These are phyloP conservation scores for Serendipita indica DNA, from an alignment of 768 basidiomycete species.

Conservation along the genomic window DNA sequence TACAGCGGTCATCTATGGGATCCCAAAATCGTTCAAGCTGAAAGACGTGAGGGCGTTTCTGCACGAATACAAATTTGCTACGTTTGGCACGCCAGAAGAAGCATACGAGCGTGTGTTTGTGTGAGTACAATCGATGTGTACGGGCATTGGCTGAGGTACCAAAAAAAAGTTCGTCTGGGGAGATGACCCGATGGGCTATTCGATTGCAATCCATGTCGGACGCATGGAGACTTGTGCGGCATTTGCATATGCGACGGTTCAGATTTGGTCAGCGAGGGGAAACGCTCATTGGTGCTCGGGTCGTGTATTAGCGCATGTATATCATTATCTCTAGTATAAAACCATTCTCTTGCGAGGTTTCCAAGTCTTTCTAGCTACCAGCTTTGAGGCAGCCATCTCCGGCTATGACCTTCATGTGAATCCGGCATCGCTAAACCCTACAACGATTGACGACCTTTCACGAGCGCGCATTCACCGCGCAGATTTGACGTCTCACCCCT, in stretches of 20 bases:
- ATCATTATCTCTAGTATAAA: neutral
- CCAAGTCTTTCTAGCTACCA: neutral
- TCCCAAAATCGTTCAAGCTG: neutral
- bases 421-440: neutral
- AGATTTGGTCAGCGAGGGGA: neutral
- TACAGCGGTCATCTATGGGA: neutral
- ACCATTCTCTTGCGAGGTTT: neutral
- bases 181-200: neutral
- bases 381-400: neutral
- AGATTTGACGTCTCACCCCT: neutral
- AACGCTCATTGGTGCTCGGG: neutral
- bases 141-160: neutral
- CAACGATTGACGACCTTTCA: neutral
- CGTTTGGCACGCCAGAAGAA: neutral
- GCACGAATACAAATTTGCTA: neutral
- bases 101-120: neutral
- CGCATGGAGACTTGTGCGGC: neutral
- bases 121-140: neutral
- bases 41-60: neutral
- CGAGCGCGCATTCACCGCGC: neutral
- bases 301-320: neutral
- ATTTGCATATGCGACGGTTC: slow-evolving; percentile 2
- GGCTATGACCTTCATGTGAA: slow-evolving; percentile 9
- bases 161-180: neutral
- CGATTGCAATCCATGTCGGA: neutral